A percentile compares a stretch with the other conserved stretches of the same genome.
phyloP scores from a whole-genome alignment of 2,329 filamentous ascomycete species.

The Talaromyces sp. region DNA sequence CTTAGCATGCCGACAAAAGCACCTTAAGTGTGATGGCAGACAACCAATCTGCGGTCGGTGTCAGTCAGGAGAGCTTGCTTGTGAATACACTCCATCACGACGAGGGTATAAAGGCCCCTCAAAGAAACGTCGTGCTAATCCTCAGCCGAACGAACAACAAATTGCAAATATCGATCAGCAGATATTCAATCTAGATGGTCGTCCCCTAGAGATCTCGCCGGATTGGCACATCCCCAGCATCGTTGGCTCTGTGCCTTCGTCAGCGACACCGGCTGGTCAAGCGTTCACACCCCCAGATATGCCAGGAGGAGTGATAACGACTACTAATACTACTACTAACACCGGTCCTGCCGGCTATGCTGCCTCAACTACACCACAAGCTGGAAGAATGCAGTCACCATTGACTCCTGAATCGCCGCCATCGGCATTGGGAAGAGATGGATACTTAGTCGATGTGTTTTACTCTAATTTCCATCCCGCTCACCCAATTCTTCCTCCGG shows the following conservation, averaged over 20 bases:
- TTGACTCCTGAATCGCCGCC: slow-evolving; percentile 37
- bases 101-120: slow-evolving; percentile 70
- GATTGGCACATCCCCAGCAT: slow-evolving; percentile 33
- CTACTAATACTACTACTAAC: background rate
- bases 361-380: background rate
- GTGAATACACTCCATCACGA: slow-evolving; percentile 70
- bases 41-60: slow-evolving; percentile 67
- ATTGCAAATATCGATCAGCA: slow-evolving; percentile 49
- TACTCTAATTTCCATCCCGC: slow-evolving; percentile 55
- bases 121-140: slow-evolving; percentile 44
- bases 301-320: background rate
- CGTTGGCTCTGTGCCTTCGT: slow-evolving; percentile 22
- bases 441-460: slow-evolving; percentile 51
- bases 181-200: slow-evolving; percentile 25
- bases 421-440: slow-evolving; percentile 30
- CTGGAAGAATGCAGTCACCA: slow-evolving; percentile 23
- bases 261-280: slow-evolving; percentile 18
- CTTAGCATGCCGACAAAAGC: slow-evolving; percentile 54
- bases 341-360: background rate
- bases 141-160: slow-evolving; percentile 43
- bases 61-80: slow-evolving; percentile 56
- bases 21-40: slow-evolving; percentile 72
- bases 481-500: slow-evolving; percentile 57
- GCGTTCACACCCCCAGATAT: slow-evolving; percentile 7
- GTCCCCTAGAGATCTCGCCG: slow-evolving; percentile 37